These are phyloP conservation scores for Pythium coloratum DNA, from an alignment of 352 stramenopile species.

Conservation along the genomic window DNA sequence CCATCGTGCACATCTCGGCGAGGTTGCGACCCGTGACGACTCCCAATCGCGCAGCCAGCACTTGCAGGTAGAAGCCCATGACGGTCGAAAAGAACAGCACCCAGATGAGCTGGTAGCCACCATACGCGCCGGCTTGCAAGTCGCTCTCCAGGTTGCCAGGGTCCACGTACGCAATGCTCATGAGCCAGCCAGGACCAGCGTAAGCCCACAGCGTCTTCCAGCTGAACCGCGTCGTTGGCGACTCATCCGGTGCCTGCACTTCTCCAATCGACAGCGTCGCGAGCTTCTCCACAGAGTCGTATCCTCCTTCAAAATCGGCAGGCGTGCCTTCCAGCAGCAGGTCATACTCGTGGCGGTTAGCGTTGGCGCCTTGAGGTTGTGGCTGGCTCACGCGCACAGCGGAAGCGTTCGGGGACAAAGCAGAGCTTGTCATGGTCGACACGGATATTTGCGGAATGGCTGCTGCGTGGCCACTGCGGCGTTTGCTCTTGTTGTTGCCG, in stretches of 20 bases:
- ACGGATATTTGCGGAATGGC: constrained; percentile 4
- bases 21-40: constrained; percentile 92
- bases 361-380: not conserved
- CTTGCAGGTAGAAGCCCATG: constrained; percentile 93
- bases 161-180: constrained; percentile 96
- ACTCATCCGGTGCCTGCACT: constrained; percentile 52
- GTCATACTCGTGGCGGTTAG: constrained; percentile 16
- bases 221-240: constrained; percentile 37
- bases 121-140: constrained; percentile 91
- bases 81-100: constrained; percentile 89
- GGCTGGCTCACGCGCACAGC: not conserved
- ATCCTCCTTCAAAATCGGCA: constrained; percentile 14
- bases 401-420: constrained; percentile 1
- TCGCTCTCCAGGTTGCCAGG: constrained; percentile 96
- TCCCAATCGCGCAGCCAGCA: constrained; percentile 90
- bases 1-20: constrained; percentile 80
- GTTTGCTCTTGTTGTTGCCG: not conserved
- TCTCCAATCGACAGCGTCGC: constrained; percentile 51
- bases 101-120: constrained; percentile 91
- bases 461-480: not conserved
- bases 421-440: constrained; percentile 23
- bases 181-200: constrained; percentile 84
- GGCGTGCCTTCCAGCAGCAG: constrained; percentile 17
- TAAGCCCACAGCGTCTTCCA: constrained; percentile 84
- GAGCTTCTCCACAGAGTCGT: constrained; percentile 57